A percentile compares a stretch with the other conserved stretches of the same genome.
Conservation (phyloP, 352 stramenopile genomes). For the Stramenopiles sp. region DNA sequence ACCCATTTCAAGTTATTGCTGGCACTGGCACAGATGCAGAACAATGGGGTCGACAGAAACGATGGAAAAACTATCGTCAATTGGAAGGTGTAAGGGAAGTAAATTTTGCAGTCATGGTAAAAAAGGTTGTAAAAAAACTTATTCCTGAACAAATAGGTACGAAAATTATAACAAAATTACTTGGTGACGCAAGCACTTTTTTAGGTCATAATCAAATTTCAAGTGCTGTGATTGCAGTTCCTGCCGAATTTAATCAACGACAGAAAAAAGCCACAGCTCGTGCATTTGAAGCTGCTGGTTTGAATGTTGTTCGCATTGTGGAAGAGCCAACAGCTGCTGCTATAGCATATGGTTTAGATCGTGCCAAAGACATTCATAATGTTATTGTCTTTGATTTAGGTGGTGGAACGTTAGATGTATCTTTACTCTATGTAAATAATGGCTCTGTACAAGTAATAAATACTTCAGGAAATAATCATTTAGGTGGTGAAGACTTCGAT, state of each 20-base stretch:
- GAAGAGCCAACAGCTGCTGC: slow-evolving; percentile 88
- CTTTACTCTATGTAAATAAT: slow-evolving; percentile 82
- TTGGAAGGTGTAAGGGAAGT: too few relatives aligned
- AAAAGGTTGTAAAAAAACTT: too few relatives aligned
- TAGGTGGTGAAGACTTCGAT: slow-evolving; percentile 97
- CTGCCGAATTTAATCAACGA: slow-evolving; percentile 98
- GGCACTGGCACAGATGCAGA: slow-evolving; percentile 60
- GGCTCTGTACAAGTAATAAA: slow-evolving; percentile 93
- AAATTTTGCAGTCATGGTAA: too few relatives aligned
- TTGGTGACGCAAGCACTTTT: too few relatives aligned
- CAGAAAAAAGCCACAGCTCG: slow-evolving; percentile 98
- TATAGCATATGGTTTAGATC: slow-evolving; percentile 62
- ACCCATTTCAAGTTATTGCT: slow-evolving; percentile 83
- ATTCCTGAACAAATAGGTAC: too few relatives aligned
- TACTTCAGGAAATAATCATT: slow-evolving; percentile 94
- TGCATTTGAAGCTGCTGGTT: slow-evolving; percentile 76
- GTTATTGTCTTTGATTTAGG: slow-evolving; percentile 61
- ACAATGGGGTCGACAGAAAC: too few relatives aligned
- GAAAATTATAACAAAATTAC: too few relatives aligned
- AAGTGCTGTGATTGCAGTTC: slow-evolving; percentile 25
- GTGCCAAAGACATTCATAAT: slow-evolving; percentile 46
- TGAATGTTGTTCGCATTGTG: slow-evolving; percentile 95
- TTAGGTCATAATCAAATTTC: too few relatives aligned
- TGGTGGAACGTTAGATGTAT: slow-evolving; percentile 87
- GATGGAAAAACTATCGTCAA: too few relatives aligned